These are phyloP conservation scores for Epichloe coenophiala DNA, from an alignment of 2,329 filamentous ascomycete species.

Conservation along the genomic window DNA sequence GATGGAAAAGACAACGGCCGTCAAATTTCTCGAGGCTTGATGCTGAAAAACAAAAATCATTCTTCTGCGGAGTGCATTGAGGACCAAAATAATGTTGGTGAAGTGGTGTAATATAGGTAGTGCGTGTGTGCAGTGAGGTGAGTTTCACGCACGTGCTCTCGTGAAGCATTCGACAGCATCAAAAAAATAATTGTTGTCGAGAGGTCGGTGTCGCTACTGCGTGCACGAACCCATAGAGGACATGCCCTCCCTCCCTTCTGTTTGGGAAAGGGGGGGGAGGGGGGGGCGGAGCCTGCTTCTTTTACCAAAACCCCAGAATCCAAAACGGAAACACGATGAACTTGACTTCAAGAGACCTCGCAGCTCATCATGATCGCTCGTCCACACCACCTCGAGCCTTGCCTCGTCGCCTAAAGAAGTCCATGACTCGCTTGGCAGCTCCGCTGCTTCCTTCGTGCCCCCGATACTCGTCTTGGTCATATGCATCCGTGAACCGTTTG, in stretches of 20 bases:
- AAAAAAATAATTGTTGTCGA: not conserved
- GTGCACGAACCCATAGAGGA: not conserved
- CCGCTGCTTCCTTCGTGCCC: constrained; percentile 73
- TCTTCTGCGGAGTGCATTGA: not conserved
- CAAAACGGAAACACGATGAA: not conserved
- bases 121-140: not conserved
- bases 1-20: not conserved
- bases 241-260: not conserved
- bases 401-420: constrained; percentile 85
- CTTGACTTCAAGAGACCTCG: not conserved
- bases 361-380: constrained; percentile 22
- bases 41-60: not conserved
- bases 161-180: not conserved
- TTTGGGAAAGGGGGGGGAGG: no score
- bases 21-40: not conserved
- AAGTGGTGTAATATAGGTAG: not conserved
- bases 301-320: not conserved
- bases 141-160: not conserved
- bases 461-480: constrained; percentile 56
- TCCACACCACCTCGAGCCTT: constrained; percentile 55
- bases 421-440: constrained; percentile 87
- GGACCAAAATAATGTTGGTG: not conserved
- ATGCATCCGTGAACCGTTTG: constrained; percentile 80
- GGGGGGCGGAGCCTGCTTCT: not conserved
- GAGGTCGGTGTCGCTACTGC: not conserved